These are phyloP conservation scores for Ceratocystis albifundus DNA, from an alignment of 2,329 filamentous ascomycete species.

Conservation along the genomic window DNA sequence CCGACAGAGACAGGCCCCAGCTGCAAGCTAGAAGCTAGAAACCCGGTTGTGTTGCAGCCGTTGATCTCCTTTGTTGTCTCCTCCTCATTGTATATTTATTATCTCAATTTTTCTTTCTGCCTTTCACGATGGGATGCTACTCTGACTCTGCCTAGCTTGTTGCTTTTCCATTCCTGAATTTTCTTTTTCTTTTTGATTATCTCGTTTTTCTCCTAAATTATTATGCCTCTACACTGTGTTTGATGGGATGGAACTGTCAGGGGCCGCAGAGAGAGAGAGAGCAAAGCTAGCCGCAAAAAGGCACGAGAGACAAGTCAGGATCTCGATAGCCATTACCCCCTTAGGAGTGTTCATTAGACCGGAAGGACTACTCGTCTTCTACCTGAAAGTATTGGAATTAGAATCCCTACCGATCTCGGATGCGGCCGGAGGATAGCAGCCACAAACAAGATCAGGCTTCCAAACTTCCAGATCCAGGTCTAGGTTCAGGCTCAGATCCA, in stretches of 20 bases:
- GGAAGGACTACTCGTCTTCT: background rate
- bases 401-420: conserved; percentile 9
- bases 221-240: background rate
- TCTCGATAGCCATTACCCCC: too few relatives aligned
- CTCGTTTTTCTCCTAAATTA: background rate
- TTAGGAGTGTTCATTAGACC: too few relatives aligned
- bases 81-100: background rate
- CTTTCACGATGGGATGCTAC: background rate
- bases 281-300: background rate
- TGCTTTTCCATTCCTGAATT: background rate
- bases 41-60: background rate
- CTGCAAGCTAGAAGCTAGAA: background rate
- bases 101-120: background rate
- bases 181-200: background rate
- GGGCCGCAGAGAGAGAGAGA: too few relatives aligned
- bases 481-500: background rate
- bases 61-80: background rate
- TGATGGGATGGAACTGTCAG: background rate
- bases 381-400: background rate
- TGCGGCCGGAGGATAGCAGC: conserved; percentile 9
- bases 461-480: background rate
- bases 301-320: too few relatives aligned
- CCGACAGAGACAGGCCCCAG: too few relatives aligned
- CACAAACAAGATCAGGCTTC: background rate
- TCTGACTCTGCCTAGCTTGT: background rate